Evolutionary conservation across 495 filamentous ascomycete species (phyloP).

Genomic region (Aspergillus bertholletiae): DNA sequence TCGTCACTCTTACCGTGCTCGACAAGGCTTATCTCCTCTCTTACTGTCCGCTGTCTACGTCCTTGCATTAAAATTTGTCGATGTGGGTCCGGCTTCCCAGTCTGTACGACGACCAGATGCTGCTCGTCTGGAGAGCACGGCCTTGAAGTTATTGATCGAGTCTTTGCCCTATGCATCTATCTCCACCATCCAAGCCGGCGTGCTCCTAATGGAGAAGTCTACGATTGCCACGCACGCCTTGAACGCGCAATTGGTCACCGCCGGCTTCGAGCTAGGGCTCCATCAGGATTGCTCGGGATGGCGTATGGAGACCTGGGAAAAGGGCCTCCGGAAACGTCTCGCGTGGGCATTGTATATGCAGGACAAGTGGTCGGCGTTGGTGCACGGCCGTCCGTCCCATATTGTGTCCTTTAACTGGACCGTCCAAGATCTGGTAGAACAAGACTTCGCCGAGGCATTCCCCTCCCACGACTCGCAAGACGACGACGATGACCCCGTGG

Average conservation of each 20-base stretch:
- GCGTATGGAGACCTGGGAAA: slow-evolving; percentile 51
- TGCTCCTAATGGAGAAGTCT: slow-evolving; percentile 84
- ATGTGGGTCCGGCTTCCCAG: slow-evolving; percentile 64
- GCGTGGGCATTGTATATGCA: slow-evolving; percentile 60
- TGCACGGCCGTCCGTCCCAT: slow-evolving; percentile 53
- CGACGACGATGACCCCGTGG: slow-evolving; percentile 33
- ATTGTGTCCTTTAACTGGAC: slow-evolving; percentile 56
- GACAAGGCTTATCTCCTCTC: slow-evolving; percentile 76
- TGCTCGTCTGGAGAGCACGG: slow-evolving; percentile 70
- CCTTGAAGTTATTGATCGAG: slow-evolving; percentile 66
- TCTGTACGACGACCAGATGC: slow-evolving; percentile 67
- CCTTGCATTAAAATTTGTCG: slow-evolving; percentile 86
- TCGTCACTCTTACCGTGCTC: slow-evolving; percentile 76
- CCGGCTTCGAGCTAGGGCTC: slow-evolving; percentile 54
- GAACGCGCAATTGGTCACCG: slow-evolving; percentile 68
- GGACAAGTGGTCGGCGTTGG: slow-evolving; percentile 57
- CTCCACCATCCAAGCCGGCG: slow-evolving; percentile 89
- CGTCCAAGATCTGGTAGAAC: slow-evolving; percentile 49
- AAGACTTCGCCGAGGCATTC: slow-evolving; percentile 46
- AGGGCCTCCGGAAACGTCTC: slow-evolving; percentile 53
- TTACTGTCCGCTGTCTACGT: slow-evolving; percentile 88
- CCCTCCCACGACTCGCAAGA: slow-evolving; percentile 29
- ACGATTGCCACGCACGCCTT: slow-evolving; percentile 81
- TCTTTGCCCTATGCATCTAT: slow-evolving; percentile 82
- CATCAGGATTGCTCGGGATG: slow-evolving; percentile 56